Evolutionary conservation across 2,329 filamentous ascomycete species (phyloP), one percentile per base, ranked within the genome.

Genomic region (Sporothrix curviconia): DNA sequence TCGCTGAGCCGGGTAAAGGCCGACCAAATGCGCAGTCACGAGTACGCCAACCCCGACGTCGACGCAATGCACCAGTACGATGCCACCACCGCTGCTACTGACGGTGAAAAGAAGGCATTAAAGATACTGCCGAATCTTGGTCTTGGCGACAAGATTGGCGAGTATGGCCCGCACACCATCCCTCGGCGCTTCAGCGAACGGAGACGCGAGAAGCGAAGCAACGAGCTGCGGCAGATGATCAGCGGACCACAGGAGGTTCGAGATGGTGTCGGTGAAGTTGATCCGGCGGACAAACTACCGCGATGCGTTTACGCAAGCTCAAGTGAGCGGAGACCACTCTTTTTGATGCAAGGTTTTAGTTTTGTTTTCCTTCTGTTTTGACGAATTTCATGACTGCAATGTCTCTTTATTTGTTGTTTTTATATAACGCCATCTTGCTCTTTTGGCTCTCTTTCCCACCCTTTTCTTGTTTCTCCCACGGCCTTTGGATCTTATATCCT

Each of bases 191-290:
- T 85, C 15, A 84, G 79, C 64, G 83, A 86, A 64, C 76, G 75
- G 61, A 74, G 79, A 53, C 75, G 81, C 24, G 80, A 83, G 69
- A 83, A 81, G 69, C 73, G 83, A 53, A 78, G 76, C 22, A 75
- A 79, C 59, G 81, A 82, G 64, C 71, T 86, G 55, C 75, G 83
- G 7, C 72, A 78, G 62, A 84, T 77, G 68, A 86, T 86, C 44
- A 84, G 81, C 59, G 77, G 74, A 5, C 83, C 83, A 0, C 75
- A 71, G 24, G 79, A 82, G 64, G 80, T 84, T 19, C 72, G 80
- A 25, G 81, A 84, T 61, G 80, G 80, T 3, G 78, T 84, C 3
- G 79, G 76, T 14, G 81, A 84, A 30, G 76, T 84, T n/a, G 49
- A 77, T 83, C 46, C 72, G 77, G 51, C 71, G 74, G 36, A 74